These are phyloP conservation scores for Nicotiana knightiana DNA, from an alignment of 257 asterid genomes.

Conservation along the genomic window DNA sequence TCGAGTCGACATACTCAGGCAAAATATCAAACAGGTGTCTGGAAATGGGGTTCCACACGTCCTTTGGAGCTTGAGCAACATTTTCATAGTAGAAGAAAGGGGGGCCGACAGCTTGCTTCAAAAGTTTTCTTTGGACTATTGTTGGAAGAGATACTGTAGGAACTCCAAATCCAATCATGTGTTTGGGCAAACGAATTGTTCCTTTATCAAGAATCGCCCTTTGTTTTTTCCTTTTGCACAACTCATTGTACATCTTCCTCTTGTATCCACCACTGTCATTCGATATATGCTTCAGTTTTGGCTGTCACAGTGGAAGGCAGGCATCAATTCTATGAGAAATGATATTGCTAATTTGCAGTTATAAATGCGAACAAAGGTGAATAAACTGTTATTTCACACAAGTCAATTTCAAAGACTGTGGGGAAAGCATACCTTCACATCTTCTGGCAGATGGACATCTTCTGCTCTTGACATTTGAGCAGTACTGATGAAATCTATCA, in stretches of 20 bases:
- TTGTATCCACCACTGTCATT: conserved; percentile 12
- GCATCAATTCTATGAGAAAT: background rate
- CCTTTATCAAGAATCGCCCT: conserved; percentile 16
- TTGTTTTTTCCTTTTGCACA: conserved; percentile 16
- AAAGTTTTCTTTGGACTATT: conserved; percentile 23
- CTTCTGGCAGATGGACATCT: conserved; percentile 40
- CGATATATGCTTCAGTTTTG: conserved; percentile 11
- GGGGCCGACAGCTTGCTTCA: conserved; percentile 34
- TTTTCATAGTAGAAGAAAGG: conserved; percentile 57
- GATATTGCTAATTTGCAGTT: background rate
- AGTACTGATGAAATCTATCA: conserved; percentile 58
- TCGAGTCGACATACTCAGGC: conserved; percentile 64
- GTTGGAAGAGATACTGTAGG: conserved; percentile 1
- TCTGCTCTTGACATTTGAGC: conserved; percentile 67
- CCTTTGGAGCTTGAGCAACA: conserved; percentile 31
- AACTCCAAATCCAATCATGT: background rate
- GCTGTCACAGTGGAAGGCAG: conserved; percentile 11
- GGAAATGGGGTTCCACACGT: conserved; percentile 46
- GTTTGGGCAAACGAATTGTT: conserved; percentile 38
- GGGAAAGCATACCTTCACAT: conserved; percentile 41
- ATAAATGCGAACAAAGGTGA: background rate
- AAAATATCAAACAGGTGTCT: conserved; percentile 33
- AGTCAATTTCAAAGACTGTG: background rate
- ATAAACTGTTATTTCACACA: background rate
- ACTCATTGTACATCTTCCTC: conserved; percentile 11